Conservation (phyloP, 352 stramenopile genomes). For the Phytophthora gonapodyides region DNA sequence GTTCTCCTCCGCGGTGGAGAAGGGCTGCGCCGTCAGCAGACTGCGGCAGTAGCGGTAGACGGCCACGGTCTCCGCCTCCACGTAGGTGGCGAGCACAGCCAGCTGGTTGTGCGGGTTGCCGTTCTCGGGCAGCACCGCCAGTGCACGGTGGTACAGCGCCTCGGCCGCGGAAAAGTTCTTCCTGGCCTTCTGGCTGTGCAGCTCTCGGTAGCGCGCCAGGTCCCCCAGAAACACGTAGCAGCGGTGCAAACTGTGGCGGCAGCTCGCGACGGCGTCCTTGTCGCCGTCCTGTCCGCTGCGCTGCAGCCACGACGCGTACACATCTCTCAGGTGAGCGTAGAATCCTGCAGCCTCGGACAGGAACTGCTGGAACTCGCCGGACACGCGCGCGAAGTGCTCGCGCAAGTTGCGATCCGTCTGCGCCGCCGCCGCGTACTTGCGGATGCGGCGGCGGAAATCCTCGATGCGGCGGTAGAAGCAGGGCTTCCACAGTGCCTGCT, state of each 20-base stretch:
- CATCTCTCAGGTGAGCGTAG: slow-evolving; percentile 70
- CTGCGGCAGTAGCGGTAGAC: slow-evolving; percentile 92
- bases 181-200: slow-evolving; percentile 84
- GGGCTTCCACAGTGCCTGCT: slow-evolving; percentile 89
- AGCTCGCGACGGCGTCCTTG: slow-evolving; percentile 33
- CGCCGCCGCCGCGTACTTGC: slow-evolving; percentile 82
- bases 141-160: slow-evolving; percentile 70
- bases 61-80: slow-evolving; percentile 89
- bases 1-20: slow-evolving; percentile 89
- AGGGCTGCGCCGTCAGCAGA: slow-evolving; percentile 83
- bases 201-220: slow-evolving; percentile 78
- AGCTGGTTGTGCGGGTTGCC: slow-evolving; percentile 89
- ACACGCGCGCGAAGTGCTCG: slow-evolving; percentile 80
- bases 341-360: slow-evolving; percentile 64
- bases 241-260: slow-evolving; percentile 71
- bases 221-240: slow-evolving; percentile 88
- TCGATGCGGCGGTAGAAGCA: slow-evolving; percentile 93
- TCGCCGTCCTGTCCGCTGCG: slow-evolving; percentile 24
- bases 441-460: slow-evolving; percentile 85
- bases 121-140: slow-evolving; percentile 74
- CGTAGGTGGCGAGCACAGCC: slow-evolving; percentile 84
- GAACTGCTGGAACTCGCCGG: slow-evolving; percentile 76
- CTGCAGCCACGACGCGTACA: slow-evolving; percentile 55
- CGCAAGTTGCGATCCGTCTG: slow-evolving; percentile 66
- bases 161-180: slow-evolving; percentile 83